Evolutionary conservation across 1,284 basidiomycete species (phyloP), one percentile per base, ranked within the genome.

Genomic region (Mycena sp.): DNA sequence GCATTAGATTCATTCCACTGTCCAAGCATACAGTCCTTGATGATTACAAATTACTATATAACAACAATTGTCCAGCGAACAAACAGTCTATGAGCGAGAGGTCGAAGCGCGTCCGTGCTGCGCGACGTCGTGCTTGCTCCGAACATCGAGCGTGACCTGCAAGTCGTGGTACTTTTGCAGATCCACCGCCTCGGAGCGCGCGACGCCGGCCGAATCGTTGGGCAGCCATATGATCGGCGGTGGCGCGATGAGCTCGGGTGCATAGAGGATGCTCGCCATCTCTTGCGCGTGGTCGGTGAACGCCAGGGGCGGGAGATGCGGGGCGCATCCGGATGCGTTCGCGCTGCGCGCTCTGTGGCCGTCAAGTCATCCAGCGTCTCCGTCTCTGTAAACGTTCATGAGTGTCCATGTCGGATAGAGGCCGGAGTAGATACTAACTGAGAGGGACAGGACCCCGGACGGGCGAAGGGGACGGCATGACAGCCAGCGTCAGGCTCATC

Each of bases 191-290:
- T 92, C 90, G 11, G 88, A 86, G 43, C 83, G 81, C 11, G 88
- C 90, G 25, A 93, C 86, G 19, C 90, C 90, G 19, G 87, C 85
- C 2, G 81, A 79, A 72, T 93, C 92, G 72, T 90, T 87, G 0
- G 90, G 90, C 9, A 94, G 80, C 92, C 92, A 94, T 49, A 95
- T 91, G 52, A 89, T 86, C 0, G 92, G 92, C 9, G 84, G 78
- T 10, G 90, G 90, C 6, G 89, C 89, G 61, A 92, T 83, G 40
- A 94, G 81, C 73, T 92, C 91, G 2, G 92, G 90, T 2, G 92
- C 90, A 73, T 94, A 94, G 41, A 95, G 77, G 63, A 94, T 87
- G 5, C 88, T 86, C 9, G 86, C 83, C 84, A 90, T 88, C 68
- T 92, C 89, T 70, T 90, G 87, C 17, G 88, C 88, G 64, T 90